phyloP scores from a whole-genome alignment of 495 filamentous ascomycete genomes.

The Penicillium ochrochloron region DNA sequence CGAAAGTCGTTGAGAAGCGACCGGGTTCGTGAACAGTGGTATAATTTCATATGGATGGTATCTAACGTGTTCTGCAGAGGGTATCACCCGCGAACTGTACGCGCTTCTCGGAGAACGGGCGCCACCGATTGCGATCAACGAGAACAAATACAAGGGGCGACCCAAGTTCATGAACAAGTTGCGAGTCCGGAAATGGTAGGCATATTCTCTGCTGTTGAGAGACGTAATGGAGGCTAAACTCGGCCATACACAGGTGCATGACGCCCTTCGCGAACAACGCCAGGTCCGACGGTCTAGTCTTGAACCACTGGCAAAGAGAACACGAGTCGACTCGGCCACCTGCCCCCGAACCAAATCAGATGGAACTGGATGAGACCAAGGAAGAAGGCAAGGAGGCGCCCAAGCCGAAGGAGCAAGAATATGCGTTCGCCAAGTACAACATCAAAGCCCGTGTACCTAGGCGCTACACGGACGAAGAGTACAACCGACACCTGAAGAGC shows the following conservation, averaged over 20 bases:
- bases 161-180: conserved; percentile 62
- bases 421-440: conserved; percentile 79
- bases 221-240: conserved; percentile 2
- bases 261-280: conserved; percentile 63
- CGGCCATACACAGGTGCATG: conserved; percentile 46
- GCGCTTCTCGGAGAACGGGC: conserved; percentile 69
- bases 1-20: conserved; percentile 70
- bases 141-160: conserved; percentile 68
- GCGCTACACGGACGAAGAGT: conserved; percentile 82
- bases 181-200: conserved; percentile 59
- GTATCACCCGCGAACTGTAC: conserved; percentile 70
- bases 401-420: conserved; percentile 39
- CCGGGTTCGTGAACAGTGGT: conserved; percentile 54
- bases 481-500: conserved; percentile 71
- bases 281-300: conserved; percentile 57
- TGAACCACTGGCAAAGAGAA: conserved; percentile 69
- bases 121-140: conserved; percentile 68
- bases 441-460: conserved; percentile 71
- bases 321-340: conserved; percentile 44
- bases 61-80: conserved; percentile 58
- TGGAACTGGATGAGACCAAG: conserved; percentile 34
- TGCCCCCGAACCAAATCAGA: conserved; percentile 42
- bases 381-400: conserved; percentile 36
- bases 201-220: not conserved
- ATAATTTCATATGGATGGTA: not conserved